Evolutionary conservation across 352 stramenopile species (phyloP).

Genomic region (Elongisporangium anandrum): DNA sequence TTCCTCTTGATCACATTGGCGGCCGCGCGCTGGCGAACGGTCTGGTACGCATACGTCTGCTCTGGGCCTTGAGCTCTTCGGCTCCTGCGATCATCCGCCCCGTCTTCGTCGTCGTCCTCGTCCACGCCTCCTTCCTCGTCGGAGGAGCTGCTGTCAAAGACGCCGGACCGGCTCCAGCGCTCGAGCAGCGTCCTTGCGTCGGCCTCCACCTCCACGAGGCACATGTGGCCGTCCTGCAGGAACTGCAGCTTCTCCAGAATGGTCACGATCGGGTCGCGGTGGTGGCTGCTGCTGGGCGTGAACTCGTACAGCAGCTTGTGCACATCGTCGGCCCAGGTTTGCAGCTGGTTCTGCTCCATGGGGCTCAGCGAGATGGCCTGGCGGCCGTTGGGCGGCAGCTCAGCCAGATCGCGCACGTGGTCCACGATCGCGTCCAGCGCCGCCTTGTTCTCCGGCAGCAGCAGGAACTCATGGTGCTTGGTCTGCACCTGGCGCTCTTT

Average conservation of each 20-base stretch:
- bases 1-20: constrained; percentile 59
- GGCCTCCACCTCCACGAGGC: constrained; percentile 44
- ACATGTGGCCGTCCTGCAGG: constrained; percentile 51
- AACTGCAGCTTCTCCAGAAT: constrained; percentile 49
- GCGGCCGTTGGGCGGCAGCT: constrained; percentile 7
- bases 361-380: constrained; percentile 19
- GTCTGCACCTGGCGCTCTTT: constrained; percentile 42
- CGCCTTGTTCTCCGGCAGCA: constrained; percentile 42
- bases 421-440: constrained; percentile 36
- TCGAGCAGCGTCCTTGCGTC: constrained; percentile 45
- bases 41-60: constrained; percentile 55
- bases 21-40: constrained; percentile 45
- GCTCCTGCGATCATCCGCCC: not conserved
- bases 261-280: constrained; percentile 37
- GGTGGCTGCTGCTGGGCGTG: constrained; percentile 35
- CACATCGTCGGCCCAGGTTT: constrained; percentile 31
- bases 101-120: constrained; percentile 19
- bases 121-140: constrained; percentile 26
- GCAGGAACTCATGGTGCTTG: constrained; percentile 45
- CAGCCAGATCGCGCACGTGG: constrained; percentile 32
- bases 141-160: constrained; percentile 36
- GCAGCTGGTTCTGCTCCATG: constrained; percentile 49
- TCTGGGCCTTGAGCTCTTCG: constrained; percentile 5
- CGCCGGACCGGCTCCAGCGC: constrained; percentile 40
- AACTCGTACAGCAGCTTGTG: constrained; percentile 40